Evolutionary conservation across 495 filamentous ascomycete species (phyloP).

Genomic region (Talaromyces nanjingensis): DNA sequence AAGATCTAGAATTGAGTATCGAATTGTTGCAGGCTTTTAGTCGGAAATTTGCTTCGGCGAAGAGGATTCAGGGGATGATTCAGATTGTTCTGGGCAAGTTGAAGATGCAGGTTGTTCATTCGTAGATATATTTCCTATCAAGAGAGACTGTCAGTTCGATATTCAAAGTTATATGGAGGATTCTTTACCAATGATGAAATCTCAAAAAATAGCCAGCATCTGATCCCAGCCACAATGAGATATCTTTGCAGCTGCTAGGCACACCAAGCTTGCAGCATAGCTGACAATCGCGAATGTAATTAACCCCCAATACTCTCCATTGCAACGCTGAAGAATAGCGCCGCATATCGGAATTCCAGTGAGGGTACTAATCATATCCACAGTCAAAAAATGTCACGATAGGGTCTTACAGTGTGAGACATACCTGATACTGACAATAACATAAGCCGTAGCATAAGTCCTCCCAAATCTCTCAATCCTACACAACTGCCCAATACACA

Average conservation of each 20-base stretch:
- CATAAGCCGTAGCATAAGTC: constrained; percentile 59
- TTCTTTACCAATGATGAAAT: background rate
- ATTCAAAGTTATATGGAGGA: background rate
- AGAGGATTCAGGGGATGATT: constrained; percentile 27
- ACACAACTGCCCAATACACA: constrained; percentile 52
- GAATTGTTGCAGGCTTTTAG: constrained; percentile 26
- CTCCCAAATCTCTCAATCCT: constrained; percentile 52
- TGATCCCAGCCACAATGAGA: background rate
- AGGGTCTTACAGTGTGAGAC: background rate
- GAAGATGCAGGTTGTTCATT: constrained; percentile 6
- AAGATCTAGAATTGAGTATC: constrained; percentile 25
- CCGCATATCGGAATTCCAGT: background rate
- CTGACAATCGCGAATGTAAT: constrained; percentile 20
- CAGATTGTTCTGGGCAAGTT: constrained; percentile 18
- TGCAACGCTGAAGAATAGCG: background rate
- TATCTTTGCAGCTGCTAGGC: constrained; percentile 41
- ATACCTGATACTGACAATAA: constrained; percentile 49
- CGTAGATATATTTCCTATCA: background rate
- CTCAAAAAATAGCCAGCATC: background rate
- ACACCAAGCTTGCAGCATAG: constrained; percentile 39
- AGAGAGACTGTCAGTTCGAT: background rate
- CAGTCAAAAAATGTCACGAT: background rate
- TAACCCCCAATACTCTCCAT: background rate
- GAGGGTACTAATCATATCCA: background rate
- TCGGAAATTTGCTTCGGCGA: constrained; percentile 26